Percentiles rank a stretch among this genome's conserved stretches.
phyloP scores from a whole-genome alignment of 257 asterid species.

The Solanum gracilifrons region DNA sequence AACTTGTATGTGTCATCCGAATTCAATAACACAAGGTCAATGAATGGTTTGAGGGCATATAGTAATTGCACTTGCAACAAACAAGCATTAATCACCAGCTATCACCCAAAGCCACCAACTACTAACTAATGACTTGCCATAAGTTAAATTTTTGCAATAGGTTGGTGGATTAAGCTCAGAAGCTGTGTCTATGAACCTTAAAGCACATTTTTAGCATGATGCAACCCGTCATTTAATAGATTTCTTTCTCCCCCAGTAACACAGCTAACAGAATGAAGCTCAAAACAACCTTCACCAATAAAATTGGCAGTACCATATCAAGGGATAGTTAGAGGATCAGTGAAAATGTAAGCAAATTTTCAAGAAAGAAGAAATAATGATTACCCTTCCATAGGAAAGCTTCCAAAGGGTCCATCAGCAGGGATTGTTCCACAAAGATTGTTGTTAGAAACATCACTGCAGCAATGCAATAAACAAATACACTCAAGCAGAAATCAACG shows the following conservation, averaged over 20 bases:
- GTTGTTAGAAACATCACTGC: conserved; percentile 78
- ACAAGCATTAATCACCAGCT: neutral
- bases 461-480: conserved; percentile 2
- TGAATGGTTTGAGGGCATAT: neutral
- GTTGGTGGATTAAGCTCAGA: neutral
- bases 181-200: neutral
- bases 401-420: conserved; percentile 66
- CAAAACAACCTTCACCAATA: neutral
- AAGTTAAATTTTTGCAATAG: neutral
- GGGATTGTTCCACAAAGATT: conserved; percentile 90
- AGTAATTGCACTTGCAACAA: neutral
- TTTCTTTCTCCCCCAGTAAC: neutral
- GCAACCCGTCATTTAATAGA: neutral
- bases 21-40: neutral
- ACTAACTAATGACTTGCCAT: neutral
- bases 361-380: neutral
- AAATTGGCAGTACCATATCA: neutral
- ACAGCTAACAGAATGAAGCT: neutral
- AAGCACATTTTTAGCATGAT: neutral
- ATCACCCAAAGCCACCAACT: neutral
- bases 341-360: neutral
- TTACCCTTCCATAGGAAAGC: conserved; percentile 77
- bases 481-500: neutral
- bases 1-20: neutral
- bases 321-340: neutral